Conservation (phyloP, 2,329 filamentous ascomycete genomes). For the Coleophoma eucalyptorum region DNA sequence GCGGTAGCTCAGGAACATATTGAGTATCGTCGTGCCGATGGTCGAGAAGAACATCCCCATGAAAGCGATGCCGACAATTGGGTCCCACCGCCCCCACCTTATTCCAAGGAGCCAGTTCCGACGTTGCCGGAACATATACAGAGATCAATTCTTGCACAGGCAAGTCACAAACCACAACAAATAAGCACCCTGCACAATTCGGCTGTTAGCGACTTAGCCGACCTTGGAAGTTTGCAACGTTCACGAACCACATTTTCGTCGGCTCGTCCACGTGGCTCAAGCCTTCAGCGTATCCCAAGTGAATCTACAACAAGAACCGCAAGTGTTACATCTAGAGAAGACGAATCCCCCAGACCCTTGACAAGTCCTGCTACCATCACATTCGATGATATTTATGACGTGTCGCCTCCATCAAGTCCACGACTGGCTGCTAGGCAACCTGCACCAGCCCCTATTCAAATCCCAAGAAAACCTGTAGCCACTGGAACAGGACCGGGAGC, state of each 20-base stretch:
- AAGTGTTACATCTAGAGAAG: conserved; percentile 15
- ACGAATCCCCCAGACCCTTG: conserved; percentile 24
- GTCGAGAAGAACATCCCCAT: conserved; percentile 70
- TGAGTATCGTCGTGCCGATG: conserved; percentile 65
- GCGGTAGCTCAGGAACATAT: conserved; percentile 49
- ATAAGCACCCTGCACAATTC: conserved; percentile 17
- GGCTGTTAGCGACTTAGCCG: conserved; percentile 17
- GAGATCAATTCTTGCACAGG: conserved; percentile 25
- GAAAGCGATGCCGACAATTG: conserved; percentile 87
- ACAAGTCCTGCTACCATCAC: conserved; percentile 24
- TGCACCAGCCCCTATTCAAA: conserved; percentile 10
- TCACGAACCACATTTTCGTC: conserved; percentile 21
- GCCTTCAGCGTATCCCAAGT: conserved; percentile 31
- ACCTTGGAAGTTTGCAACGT: conserved; percentile 16
- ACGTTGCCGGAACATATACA: conserved; percentile 29
- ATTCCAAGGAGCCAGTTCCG: conserved; percentile 55
- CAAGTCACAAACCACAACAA: conserved; percentile 20
- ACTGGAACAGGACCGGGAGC: conserved; percentile 4
- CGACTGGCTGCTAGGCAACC: conserved; percentile 7
- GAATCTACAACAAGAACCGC: conserved; percentile 28
- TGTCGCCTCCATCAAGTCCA: conserved; percentile 27
- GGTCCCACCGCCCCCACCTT: conserved; percentile 82
- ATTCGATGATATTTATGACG: conserved; percentile 29
- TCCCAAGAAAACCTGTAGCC: conserved; percentile 19
- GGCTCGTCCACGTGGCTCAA: conserved; percentile 15